Evolutionary conservation across 1,139 yeast genomes (phyloP).

Genomic region (Yamadazyma blattariae): DNA sequence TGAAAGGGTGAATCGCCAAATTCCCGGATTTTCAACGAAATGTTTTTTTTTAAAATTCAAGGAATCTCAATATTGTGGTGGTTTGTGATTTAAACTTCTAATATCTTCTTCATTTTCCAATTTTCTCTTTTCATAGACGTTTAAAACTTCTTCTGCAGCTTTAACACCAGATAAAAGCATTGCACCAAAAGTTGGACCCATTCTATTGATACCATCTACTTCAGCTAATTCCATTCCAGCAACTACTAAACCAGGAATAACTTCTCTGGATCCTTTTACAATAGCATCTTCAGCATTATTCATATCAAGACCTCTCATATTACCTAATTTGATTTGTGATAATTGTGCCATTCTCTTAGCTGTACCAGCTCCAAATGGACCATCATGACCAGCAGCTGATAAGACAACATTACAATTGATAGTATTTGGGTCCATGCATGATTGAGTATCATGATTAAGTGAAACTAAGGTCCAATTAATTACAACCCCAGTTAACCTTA

Average conservation of each 20-base stretch:
- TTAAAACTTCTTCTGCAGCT: slow-evolving; percentile 65
- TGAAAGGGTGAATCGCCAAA: too few species aligned
- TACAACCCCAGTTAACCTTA: slow-evolving; percentile 75
- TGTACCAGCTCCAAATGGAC: slow-evolving; percentile 82
- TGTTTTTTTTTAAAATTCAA: too few species aligned
- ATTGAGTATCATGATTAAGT: slow-evolving; percentile 72
- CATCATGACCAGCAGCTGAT: slow-evolving; percentile 80
- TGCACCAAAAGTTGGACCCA: slow-evolving; percentile 86
- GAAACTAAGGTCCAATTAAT: slow-evolving; percentile 82
- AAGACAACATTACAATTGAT: slow-evolving; percentile 69
- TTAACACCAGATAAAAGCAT: slow-evolving; percentile 77
- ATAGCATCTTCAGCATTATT: slow-evolving; percentile 75
- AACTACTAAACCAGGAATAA: slow-evolving; percentile 68
- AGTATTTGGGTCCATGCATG: slow-evolving; percentile 85
- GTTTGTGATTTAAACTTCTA: slow-evolving; percentile 7
- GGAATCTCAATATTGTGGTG: neutral
- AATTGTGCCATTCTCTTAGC: slow-evolving; percentile 47
- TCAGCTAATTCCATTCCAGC: slow-evolving; percentile 84
- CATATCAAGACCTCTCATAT: slow-evolving; percentile 82
- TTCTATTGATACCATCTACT: slow-evolving; percentile 73
- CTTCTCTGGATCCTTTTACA: slow-evolving; percentile 68
- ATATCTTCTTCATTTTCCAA: slow-evolving; percentile 28
- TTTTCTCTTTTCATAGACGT: slow-evolving; percentile 49
- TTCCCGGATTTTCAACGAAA: too few species aligned
- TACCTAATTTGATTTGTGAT: slow-evolving; percentile 50